These are phyloP conservation scores for Lophiostoma macrostomum DNA, from an alignment of 495 filamentous ascomycete genomes.

Conservation along the genomic window DNA sequence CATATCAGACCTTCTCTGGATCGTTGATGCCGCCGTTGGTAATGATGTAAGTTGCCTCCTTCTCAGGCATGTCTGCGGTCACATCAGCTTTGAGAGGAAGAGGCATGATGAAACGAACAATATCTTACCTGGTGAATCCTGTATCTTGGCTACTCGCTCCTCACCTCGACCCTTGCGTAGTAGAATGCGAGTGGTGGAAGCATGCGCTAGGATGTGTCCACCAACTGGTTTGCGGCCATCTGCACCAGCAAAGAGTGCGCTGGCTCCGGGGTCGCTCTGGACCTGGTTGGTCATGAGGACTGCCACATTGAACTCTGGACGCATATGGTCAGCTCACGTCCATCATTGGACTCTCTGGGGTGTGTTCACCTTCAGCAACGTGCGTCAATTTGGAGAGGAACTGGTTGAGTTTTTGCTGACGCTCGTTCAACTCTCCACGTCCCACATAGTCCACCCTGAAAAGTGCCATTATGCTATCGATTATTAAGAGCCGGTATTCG, in stretches of 20 bases:
- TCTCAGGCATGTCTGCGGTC: constrained; percentile 65
- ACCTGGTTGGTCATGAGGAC: constrained; percentile 83
- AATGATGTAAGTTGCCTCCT: constrained; percentile 76
- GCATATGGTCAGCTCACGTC: neutral
- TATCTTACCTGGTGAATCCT: constrained; percentile 71
- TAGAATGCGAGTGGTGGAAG: constrained; percentile 70
- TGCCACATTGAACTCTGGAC: constrained; percentile 70
- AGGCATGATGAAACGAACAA: constrained; percentile 1
- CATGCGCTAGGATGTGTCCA: constrained; percentile 77
- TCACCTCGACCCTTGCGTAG: constrained; percentile 75
- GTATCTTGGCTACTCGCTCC: constrained; percentile 75
- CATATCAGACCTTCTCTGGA: constrained; percentile 55
- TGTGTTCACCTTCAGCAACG: constrained; percentile 63
- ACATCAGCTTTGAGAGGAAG: constrained; percentile 1
- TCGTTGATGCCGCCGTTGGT: constrained; percentile 75
- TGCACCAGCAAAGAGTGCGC: constrained; percentile 72
- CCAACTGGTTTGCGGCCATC: constrained; percentile 75
- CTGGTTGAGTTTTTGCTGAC: constrained; percentile 72
- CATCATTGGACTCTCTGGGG: neutral
- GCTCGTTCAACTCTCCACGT: constrained; percentile 71
- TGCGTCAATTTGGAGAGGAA: constrained; percentile 68
- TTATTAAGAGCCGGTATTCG: constrained; percentile 68
- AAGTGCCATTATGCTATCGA: constrained; percentile 78
- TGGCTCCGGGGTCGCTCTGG: constrained; percentile 76
- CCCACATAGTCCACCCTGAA: constrained; percentile 74